Percentiles rank a stretch among this genome's conserved stretches.
These are phyloP conservation scores for Cinnamomum chago DNA, from an alignment of 164 flowering plant species.

Conservation along the genomic window DNA sequence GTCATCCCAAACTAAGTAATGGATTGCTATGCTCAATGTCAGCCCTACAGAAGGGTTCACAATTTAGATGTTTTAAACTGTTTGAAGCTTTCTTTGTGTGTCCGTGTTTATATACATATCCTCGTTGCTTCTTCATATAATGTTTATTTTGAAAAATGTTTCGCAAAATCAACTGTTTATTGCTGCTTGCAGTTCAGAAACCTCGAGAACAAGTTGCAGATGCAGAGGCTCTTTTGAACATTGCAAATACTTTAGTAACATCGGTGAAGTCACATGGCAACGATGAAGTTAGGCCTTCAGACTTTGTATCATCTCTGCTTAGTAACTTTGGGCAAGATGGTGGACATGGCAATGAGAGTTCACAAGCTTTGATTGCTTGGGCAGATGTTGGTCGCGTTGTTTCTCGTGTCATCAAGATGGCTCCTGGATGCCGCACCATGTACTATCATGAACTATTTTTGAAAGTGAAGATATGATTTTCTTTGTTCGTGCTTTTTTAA, in stretches of 20 bases:
- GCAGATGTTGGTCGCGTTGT: slow-evolving; percentile 53
- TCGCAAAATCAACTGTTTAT: background rate
- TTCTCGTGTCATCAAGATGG: slow-evolving; percentile 42
- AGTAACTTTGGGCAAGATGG: slow-evolving; percentile 38
- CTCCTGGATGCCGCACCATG: slow-evolving; percentile 65
- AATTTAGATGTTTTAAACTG: too few relatives aligned
- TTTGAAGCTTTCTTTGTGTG: too few relatives aligned
- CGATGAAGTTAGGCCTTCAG: slow-evolving; percentile 63
- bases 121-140: background rate
- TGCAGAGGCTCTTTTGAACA: slow-evolving; percentile 82
- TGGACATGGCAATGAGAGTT: slow-evolving; percentile 18
- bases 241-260: slow-evolving; percentile 54
- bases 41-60: too few relatives aligned
- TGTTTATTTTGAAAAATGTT: background rate
- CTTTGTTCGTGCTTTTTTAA: background rate
- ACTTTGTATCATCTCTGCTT: slow-evolving; percentile 49
- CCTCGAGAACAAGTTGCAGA: slow-evolving; percentile 97
- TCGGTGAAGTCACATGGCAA: slow-evolving; percentile 50
- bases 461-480: background rate
- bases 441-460: slow-evolving; percentile 17
- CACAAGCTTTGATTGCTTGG: slow-evolving; percentile 44
- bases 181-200: slow-evolving; percentile 50
- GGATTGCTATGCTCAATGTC: too few relatives aligned
- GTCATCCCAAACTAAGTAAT: too few relatives aligned
- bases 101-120: too few relatives aligned